Base-by-base conservation (phyloP, 345 rosid genomes). In the Eucalyptus sideroxylon region DNA sequence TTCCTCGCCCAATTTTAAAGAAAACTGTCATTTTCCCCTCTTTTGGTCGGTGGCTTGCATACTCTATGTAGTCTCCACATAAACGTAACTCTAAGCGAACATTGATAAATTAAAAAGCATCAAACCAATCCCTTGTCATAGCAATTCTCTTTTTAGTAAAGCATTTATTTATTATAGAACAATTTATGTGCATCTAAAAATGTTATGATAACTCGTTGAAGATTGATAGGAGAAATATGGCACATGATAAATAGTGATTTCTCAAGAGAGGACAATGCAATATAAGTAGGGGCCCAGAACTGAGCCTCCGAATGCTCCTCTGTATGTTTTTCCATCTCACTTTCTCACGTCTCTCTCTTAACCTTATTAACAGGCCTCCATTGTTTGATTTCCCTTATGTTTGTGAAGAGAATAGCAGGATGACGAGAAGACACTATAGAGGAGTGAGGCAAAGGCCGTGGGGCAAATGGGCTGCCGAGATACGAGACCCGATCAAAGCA, bases 381-480 rank as follows among this genome's bases (percentile, higher is more conserved):
- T 88, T 13, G 50, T 88, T 6, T 65, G 37, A 44, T 47, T 34
- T 26, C 16, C 42, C 17, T 50, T 49, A 12, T 86, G 86, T 89
- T 86, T 83, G 90, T 90, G 92, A 92, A 95, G 98, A 93, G 89
- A 94, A 62, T 87, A 82, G 50, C 49, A 50, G 24, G 65, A 89
- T 94, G 87, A 93, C 93, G 93, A 95, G 90, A 90, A 92, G 94
- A 83, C 98, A 96, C 88, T 97, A 96, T 91, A 93, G 99, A 91
- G 99, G 99, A 88, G 98, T 98, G 37, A 94, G 99, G 90, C 99
- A 96, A 89, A 93, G 99, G 88, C 98, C 98, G 50, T 98, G 99
- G 99, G 99, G 99, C 2, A 98, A 97, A 92, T 98, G 99, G 99
- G 99, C 99, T 0, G 98, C 99, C 2, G 99, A 98, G 90, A 98